Percentiles rank a stretch among this genome's conserved stretches.
phyloP scores from a whole-genome alignment of 352 stramenopile genomes.

The Globisporangium lucens region DNA sequence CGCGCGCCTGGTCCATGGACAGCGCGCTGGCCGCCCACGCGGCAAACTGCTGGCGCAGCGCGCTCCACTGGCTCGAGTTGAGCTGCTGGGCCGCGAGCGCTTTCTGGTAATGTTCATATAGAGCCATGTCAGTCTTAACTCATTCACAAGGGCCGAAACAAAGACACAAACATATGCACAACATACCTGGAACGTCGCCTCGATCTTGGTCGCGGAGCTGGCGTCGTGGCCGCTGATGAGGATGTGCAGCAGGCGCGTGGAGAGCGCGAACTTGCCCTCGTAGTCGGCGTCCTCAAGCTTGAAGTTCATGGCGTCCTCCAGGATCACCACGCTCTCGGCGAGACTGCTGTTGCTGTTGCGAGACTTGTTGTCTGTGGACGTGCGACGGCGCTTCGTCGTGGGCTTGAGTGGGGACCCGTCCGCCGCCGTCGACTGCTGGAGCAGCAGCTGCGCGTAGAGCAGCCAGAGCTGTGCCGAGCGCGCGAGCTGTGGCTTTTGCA shows the following conservation, averaged over 20 bases:
- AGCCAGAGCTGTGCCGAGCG: slow-evolving; percentile 54
- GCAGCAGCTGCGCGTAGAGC: slow-evolving; percentile 66
- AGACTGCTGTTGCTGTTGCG: slow-evolving; percentile 23
- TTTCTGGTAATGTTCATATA: slow-evolving; percentile 18
- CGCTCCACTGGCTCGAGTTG: slow-evolving; percentile 50
- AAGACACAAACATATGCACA: not conserved
- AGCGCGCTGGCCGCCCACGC: slow-evolving; percentile 41
- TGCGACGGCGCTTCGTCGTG: slow-evolving; percentile 53
- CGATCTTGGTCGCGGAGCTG: slow-evolving; percentile 23
- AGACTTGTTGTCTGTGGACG: slow-evolving; percentile 27
- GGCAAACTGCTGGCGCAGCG: slow-evolving; percentile 64
- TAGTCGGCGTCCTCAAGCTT: slow-evolving; percentile 39
- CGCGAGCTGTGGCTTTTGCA: slow-evolving; percentile 29
- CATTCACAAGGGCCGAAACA: not conserved
- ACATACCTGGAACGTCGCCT: slow-evolving; percentile 43
- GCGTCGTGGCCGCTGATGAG: slow-evolving; percentile 28
- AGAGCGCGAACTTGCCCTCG: slow-evolving; percentile 46
- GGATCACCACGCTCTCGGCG: slow-evolving; percentile 36
- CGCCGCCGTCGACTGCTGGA: slow-evolving; percentile 31
- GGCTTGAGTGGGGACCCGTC: slow-evolving; percentile 19
- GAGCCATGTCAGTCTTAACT: not conserved
- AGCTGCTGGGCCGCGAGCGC: slow-evolving; percentile 43
- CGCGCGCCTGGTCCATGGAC: slow-evolving; percentile 38
- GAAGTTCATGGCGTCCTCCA: slow-evolving; percentile 38
- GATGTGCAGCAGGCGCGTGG: slow-evolving; percentile 54